A percentile compares a stretch with the other conserved stretches of the same genome.
Conservation (phyloP, 108 stramenopile species). For the Nitzschia sp. region DNA sequence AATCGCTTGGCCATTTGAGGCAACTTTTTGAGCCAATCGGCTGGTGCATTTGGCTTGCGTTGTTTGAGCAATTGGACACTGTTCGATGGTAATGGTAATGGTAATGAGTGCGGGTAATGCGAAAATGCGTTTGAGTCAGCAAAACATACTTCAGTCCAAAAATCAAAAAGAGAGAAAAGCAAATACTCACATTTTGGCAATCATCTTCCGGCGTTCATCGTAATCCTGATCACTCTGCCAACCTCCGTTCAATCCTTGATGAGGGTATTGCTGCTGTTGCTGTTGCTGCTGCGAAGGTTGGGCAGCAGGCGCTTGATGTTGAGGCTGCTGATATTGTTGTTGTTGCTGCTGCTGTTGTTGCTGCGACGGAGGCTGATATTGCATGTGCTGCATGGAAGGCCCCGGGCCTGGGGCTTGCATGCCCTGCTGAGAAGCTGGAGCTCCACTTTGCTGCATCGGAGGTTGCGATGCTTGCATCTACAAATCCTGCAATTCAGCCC, state of each 20-base stretch:
- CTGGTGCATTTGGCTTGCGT: slow-evolving; percentile 92
- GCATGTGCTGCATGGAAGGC: slow-evolving; percentile 24
- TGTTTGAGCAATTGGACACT: slow-evolving; percentile 91
- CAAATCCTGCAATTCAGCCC: too few species aligned
- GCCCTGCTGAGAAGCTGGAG: slow-evolving; percentile 28
- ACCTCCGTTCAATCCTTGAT: slow-evolving; percentile 83
- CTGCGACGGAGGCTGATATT: slow-evolving; percentile 45
- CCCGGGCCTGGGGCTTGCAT: slow-evolving; percentile 25
- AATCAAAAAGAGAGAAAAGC: background rate
- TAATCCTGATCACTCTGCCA: slow-evolving; percentile 91
- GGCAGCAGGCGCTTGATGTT: slow-evolving; percentile 29
- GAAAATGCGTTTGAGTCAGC: too few species aligned
- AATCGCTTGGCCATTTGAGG: slow-evolving; percentile 96
- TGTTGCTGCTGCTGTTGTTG: slow-evolving; percentile 34
- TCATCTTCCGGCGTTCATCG: slow-evolving; percentile 87
- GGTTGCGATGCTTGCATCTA: slow-evolving; percentile 36
- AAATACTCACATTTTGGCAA: slow-evolving; percentile 87
- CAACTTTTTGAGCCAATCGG: slow-evolving; percentile 92
- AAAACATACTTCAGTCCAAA: background rate
- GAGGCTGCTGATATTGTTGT: slow-evolving; percentile 38
- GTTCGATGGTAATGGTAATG: background rate
- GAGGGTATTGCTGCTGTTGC: slow-evolving; percentile 43
- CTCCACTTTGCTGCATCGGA: slow-evolving; percentile 22
- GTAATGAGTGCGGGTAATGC: too few species aligned
- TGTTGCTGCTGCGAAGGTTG: slow-evolving; percentile 26